Percentiles rank a stretch among this genome's conserved stretches.
These are phyloP conservation scores for Diatrype stigma DNA, from an alignment of 2,329 filamentous ascomycete genomes.

Conservation along the genomic window DNA sequence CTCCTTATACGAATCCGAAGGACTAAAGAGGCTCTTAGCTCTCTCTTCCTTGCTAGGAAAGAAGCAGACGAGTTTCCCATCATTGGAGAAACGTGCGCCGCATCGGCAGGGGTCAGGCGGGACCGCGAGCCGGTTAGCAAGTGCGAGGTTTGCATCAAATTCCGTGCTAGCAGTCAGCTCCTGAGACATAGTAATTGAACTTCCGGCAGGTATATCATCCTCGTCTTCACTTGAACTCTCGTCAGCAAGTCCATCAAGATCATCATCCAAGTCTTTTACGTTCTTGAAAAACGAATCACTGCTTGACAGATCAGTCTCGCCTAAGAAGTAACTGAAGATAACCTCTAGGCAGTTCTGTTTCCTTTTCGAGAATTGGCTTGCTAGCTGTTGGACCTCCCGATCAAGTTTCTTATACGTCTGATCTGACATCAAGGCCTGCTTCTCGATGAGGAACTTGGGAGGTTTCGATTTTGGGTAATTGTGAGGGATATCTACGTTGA, in stretches of 20 bases:
- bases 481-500: constrained; percentile 56
- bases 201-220: constrained; percentile 46
- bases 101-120: constrained; percentile 56
- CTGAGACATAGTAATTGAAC: constrained; percentile 57
- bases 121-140: constrained; percentile 47
- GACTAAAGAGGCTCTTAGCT: constrained; percentile 45
- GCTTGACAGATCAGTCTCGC: constrained; percentile 56
- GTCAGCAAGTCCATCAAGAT: constrained; percentile 54
- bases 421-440: constrained; percentile 58
- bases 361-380: constrained; percentile 49
- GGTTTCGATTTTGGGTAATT: constrained; percentile 55
- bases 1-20: constrained; percentile 42
- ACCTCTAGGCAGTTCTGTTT: constrained; percentile 60
- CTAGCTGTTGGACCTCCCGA: constrained; percentile 53
- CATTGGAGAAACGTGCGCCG: constrained; percentile 57
- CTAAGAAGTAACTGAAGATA: constrained; percentile 59
- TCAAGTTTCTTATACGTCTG: constrained; percentile 50
- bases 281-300: constrained; percentile 61
- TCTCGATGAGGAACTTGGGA: constrained; percentile 58
- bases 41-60: constrained; percentile 66
- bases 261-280: constrained; percentile 59
- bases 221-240: constrained; percentile 85
- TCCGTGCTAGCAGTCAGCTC: constrained; percentile 54
- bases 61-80: constrained; percentile 62
- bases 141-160: constrained; percentile 48